Evolutionary conservation across 345 rosid species (phyloP), one percentile per base, ranked within the genome.

Genomic region (Heritiera fomes): DNA sequence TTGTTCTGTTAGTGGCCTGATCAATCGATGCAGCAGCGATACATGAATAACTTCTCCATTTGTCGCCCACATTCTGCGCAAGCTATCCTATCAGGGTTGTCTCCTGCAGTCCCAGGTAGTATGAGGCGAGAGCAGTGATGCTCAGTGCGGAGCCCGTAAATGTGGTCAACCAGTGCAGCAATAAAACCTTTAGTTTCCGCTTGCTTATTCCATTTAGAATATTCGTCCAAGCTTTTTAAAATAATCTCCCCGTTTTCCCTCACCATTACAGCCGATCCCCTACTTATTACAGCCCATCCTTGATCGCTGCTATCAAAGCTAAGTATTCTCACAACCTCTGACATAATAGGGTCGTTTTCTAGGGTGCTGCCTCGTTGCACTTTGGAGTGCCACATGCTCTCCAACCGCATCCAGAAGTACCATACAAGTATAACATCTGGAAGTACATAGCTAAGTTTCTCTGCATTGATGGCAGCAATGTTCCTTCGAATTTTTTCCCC

Each of bases 351-450:
- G 71, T 91, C 93, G 12, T 81, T 80, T 53, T 87, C 89, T 2
- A 79, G 84, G 13, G 71, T 78, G 73, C 49, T 82, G 47, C 85
- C 84, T 2, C 78, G 86, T 13, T 87, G 86, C 38, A 76, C 64
- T 68, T 87, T 88, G 17, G 93, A 89, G 81, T 87, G 87, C 96
- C 93, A 90, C 96, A 90, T 91, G 90, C 91, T 87, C 79, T 90
- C 91, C 0, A 91, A 79, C 76, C 92, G 74, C 12, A 82, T 81
- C 92, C 93, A 90, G 82, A 90, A 91, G 87, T 72, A 87, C 90
- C 92, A 85, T 0, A 82, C 64, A 4, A 77, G 60, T 0, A 70
- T 53, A 4, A 73, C 46, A 40, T 83, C 84, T 41, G 28, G 56
- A 10, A 87, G 18, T 2, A 80, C 56, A 71, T 85, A 71, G 85